Conservation (phyloP, 805 yeast genomes). For the Wickerhamomyces silvicola region DNA sequence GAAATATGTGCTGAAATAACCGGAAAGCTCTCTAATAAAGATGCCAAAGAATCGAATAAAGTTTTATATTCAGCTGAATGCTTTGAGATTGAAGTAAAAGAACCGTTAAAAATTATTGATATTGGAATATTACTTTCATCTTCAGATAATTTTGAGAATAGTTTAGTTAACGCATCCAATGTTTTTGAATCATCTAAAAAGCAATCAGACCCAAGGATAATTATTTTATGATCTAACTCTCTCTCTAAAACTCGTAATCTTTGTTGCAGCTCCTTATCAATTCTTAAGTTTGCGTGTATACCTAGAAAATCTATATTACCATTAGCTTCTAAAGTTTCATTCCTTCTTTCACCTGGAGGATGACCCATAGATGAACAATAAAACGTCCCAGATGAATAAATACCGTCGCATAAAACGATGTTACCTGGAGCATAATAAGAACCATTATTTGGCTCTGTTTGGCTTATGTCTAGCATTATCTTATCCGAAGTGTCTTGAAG, state of each 20-base stretch:
- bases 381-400: conserved; percentile 64
- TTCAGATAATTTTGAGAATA: conserved; percentile 48
- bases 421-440: conserved; percentile 70
- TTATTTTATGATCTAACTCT: conserved; percentile 51
- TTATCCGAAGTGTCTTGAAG: conserved; percentile 78
- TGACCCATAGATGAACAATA: conserved; percentile 73
- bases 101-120: conserved; percentile 74
- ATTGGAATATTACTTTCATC: conserved; percentile 49
- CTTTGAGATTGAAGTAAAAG: conserved; percentile 66
- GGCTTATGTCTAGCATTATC: conserved; percentile 53
- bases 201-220: conserved; percentile 72
- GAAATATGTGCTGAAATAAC: conserved; percentile 44
- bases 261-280: conserved; percentile 53
- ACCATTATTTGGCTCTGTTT: conserved; percentile 55
- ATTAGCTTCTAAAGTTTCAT: conserved; percentile 55
- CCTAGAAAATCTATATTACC: conserved; percentile 74
- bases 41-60: conserved; percentile 69
- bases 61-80: conserved; percentile 54
- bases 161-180: conserved; percentile 58
- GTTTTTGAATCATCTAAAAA: conserved; percentile 53
- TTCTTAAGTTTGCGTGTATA: conserved; percentile 42
- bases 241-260: conserved; percentile 53
- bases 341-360: conserved; percentile 82
- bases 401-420: conserved; percentile 78
- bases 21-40: conserved; percentile 54